Evolutionary conservation across 73 alveolate genomes (phyloP), one percentile per base, ranked within the genome.

Genomic region (Stentor roeselii): DNA sequence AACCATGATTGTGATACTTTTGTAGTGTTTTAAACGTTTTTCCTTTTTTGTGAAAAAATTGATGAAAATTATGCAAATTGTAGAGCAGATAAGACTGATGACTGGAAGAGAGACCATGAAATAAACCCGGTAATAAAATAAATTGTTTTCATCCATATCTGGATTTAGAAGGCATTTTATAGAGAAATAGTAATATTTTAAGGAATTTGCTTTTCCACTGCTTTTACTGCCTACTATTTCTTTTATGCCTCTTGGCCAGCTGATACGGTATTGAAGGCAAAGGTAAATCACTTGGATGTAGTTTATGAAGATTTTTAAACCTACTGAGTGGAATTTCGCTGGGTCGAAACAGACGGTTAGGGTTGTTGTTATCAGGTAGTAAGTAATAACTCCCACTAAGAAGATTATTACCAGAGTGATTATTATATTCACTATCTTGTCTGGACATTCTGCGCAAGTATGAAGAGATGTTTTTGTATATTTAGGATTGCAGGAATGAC

Each of bases 401-500:
- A 60, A 61, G 0, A 84, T 2, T 3, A 84, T 6, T 41, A 50
- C 60, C 11, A 50, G 6, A 3, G 84, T 37, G 21, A 83, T 39
- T 1, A 84, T 14, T 31, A 75, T 59, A 60, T 90, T 90, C 38
- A 32, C 15, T 4, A 42, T 61, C 2, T 36, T 59, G 41, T 82
- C 86, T 2, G 93, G 96, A 76, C 93, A 90, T 61, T 84, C 78
- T n/a, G 88, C 32, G 83, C 93, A 90, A 39, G 60, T 34, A 42
- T 40, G 60, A 3, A 36, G 4, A 6, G 86, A 84, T 15, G 60
- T 75, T 41, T 77, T 34, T 31, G 85, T 39, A 75, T 76, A 90
- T 14, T 91, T 91, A 21, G 74, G 34, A 11, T 76, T 67, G 67
- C 96, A 90, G 36, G 86, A 84, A 32, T 91, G 82, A 59, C 96